Base-by-base conservation (phyloP, 2,329 filamentous ascomycete genomes). In the Pseudogymnoascus sp. region DNA sequence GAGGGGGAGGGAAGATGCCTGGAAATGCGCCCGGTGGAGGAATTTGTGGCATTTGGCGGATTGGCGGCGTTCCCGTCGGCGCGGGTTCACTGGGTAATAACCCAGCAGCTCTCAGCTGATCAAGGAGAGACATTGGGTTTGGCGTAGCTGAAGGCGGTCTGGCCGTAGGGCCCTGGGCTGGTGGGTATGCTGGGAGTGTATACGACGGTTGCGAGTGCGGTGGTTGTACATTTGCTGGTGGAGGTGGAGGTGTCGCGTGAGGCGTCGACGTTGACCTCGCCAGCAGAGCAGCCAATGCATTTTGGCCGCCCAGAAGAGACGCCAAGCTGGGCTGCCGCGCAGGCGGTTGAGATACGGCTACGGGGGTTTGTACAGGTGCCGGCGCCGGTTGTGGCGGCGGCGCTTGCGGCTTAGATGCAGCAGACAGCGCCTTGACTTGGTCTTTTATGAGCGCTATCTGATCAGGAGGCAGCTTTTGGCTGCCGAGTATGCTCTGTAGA, bases 401-500 rank as follows among this genome's bases (percentile, higher is more conserved):
- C 71, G 74, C 70, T 70, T 75, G 71, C 59, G 73, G 68, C 62
- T 73, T 69, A 64, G 72, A 65, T 63, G 72, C 69, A 63, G 72
- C 68, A 67, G 72, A 71, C 75, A 96, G 83, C 75, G 87, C 86
- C 75, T 88, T 86, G 76, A 97, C 87, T 83, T 95, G 91, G 74
- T 88, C 87, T 76, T 88, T 90, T 76, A 96, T 89, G 75, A 89
- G 85, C 76, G 89, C 86, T 73, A 96, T 83, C 78, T 96, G 90
- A 72, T 93, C 87, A 71, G 86, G 86, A 65, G 88, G 88, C 74
- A 96, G 81, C 73, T 87, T 86, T 75, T 91, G 89, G 69, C 82
- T 87, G 75, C 90, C 86, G 73, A 97, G 80, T 68, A 93, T 84
- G 69, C 82, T 86, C 78, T 96, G 91, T 68, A 97, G 83, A 75